Evolutionary conservation across 495 filamentous ascomycete genomes (phyloP).

Genomic region (Penicillium maclennaniae): DNA sequence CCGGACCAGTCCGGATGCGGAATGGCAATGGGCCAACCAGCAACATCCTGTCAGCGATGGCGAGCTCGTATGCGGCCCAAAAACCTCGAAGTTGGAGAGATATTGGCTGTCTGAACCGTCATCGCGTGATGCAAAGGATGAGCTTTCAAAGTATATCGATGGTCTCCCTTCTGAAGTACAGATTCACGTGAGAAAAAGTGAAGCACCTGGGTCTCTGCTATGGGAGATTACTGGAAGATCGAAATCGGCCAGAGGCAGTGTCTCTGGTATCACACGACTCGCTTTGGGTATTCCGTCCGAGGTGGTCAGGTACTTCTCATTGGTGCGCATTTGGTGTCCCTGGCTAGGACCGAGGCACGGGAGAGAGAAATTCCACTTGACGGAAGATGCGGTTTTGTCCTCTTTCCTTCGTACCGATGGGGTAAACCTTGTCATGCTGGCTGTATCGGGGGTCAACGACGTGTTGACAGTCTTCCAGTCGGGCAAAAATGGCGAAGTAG

Average conservation of each 20-base stretch:
- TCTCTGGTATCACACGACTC: conserved; percentile 52
- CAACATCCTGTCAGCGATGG: conserved; percentile 59
- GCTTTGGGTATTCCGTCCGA: conserved; percentile 62
- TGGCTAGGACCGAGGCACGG: conserved; percentile 92
- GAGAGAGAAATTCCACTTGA: conserved; percentile 55
- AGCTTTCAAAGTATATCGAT: conserved; percentile 58
- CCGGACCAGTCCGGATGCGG: conserved; percentile 46
- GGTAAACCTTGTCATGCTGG: conserved; percentile 74
- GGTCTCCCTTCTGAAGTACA: conserved; percentile 54
- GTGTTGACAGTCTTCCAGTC: conserved; percentile 67
- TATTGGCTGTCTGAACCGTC: conserved; percentile 11
- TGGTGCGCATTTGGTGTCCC: conserved; percentile 73
- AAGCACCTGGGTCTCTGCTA: conserved; percentile 65
- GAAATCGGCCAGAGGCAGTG: conserved; percentile 47
- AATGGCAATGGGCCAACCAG: conserved; percentile 77
- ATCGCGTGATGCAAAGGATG: conserved; percentile 26
- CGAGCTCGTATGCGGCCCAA: conserved; percentile 42
- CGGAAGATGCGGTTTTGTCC: conserved; percentile 74
- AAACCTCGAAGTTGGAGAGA: conserved; percentile 3
- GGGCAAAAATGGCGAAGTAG: conserved; percentile 59
- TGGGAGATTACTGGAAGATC: conserved; percentile 64
- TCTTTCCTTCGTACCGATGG: conserved; percentile 77
- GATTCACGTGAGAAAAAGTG: conserved; percentile 54
- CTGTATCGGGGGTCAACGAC: conserved; percentile 71
- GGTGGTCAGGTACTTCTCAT: conserved; percentile 63